Base-by-base conservation (phyloP, 768 basidiomycete species). In the Suillus placidus region DNA sequence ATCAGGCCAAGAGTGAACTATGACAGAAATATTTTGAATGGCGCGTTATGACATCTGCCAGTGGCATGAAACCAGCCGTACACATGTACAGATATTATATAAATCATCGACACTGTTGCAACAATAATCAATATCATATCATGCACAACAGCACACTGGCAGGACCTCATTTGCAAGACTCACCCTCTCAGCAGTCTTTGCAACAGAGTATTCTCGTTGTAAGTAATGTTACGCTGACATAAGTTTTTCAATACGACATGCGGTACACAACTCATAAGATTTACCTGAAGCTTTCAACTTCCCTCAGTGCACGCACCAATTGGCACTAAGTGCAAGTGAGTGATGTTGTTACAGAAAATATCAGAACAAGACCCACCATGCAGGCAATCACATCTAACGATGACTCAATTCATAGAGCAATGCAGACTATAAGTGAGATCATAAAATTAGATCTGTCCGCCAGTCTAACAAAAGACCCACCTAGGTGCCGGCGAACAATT, bases 1-100 rank as follows among this genome's bases (percentile, higher is more conserved):
- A n/a, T n/a, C n/a, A n/a, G n/a, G n/a, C 8, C 7, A 9, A n/a
- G n/a, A 45, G 8, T 10, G 2, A 49, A 49, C 23, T 0, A 6
- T 49, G 5, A 0, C 23, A 49, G 13, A 49, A 49, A n/a, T 49
- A 13, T 12, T 13, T 20, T 51, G 42, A 71, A 32, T 73, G 76
- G 34, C 67, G 9, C 16, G 5, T 54, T 54, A 54, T 18, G 7
- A 5, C 52, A 54, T 7, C 52, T 54, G 8, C 8, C 30, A 32
- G 13, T 32, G 26, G 6, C 13, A 2, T 26, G 14, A 32, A 54
- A 32, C 30, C 18, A 16, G 51, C 51, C n/a, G n/a, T n/a, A n/a
- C n/a, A n/a, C n/a, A n/a, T n/a, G n/a, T n/a, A n/a, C n/a, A n/a
- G n/a, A 49, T 49, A 10, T 13, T 26, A 49, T 49, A 49, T 26